Evolutionary conservation across 202 grass and related monocot genomes (phyloP).

Genomic region (Zoysia matrella): DNA sequence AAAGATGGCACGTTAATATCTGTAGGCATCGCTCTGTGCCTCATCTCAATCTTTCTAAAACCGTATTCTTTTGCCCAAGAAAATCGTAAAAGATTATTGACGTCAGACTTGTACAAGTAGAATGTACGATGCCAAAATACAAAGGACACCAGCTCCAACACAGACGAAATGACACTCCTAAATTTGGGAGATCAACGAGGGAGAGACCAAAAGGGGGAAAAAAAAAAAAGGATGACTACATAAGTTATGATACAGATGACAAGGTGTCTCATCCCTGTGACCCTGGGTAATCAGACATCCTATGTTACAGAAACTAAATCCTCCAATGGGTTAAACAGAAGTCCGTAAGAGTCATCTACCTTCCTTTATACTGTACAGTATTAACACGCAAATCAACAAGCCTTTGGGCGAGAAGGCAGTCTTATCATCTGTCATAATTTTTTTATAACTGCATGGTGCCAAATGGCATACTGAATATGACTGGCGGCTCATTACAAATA

Average conservation of each 20-base stretch:
- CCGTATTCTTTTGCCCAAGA: no score
- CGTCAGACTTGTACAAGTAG: conserved; percentile 27
- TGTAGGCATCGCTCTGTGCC: no score
- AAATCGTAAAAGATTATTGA: not conserved
- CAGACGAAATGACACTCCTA: not conserved
- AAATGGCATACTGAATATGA: conserved; percentile 15
- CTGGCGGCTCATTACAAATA: not conserved
- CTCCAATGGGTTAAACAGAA: conserved; percentile 12
- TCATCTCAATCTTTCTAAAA: no score
- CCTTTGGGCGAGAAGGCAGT: not conserved
- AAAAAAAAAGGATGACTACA: not conserved
- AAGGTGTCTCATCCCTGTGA: not conserved
- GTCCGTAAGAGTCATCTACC: conserved; percentile 2
- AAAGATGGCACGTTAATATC: no score
- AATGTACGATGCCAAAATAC: conserved; percentile 36
- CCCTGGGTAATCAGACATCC: conserved; percentile 16
- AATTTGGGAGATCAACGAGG: not conserved
- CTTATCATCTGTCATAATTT: no score
- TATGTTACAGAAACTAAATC: conserved; percentile 32
- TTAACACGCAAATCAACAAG: conserved; percentile 30
- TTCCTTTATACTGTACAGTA: conserved; percentile 56
- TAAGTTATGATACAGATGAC: conserved; percentile 3
- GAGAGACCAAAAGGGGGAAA: not conserved
- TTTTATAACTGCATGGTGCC: not conserved
- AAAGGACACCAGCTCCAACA: not conserved